Conservation (phyloP, 495 filamentous ascomycete species). For the Neurospora sp. region DNA sequence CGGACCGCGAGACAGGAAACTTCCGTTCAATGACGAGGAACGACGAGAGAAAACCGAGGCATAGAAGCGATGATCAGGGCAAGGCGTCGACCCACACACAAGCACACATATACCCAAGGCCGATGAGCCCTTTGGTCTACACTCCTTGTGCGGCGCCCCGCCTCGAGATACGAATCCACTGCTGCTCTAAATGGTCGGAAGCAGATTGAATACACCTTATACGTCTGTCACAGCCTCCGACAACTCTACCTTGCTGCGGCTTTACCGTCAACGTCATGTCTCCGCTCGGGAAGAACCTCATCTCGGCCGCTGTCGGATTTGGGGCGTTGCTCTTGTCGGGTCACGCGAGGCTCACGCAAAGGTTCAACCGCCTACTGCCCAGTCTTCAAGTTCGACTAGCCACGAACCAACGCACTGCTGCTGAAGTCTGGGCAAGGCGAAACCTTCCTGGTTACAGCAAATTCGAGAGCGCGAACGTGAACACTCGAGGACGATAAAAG, state of each 20-base stretch:
- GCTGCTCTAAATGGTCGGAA: rapidly evolving
- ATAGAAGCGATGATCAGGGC: not conserved
- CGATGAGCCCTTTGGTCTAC: not conserved
- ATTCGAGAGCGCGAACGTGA: too few relatives aligned
- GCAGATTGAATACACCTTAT: not conserved
- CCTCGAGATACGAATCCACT: not conserved
- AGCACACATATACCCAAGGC: not conserved
- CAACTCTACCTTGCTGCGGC: not conserved
- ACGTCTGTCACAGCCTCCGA: not conserved
- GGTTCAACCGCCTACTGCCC: not conserved
- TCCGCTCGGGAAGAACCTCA: not conserved
- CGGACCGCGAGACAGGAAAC: not conserved
- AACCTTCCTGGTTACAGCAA: too few relatives aligned
- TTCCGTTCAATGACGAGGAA: not conserved
- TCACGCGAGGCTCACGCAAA: not conserved
- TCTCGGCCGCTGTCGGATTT: not conserved
- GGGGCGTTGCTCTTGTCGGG: not conserved
- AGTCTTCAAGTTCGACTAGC: not conserved
- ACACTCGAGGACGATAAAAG: too few relatives aligned
- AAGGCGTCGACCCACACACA: not conserved
- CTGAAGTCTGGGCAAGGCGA: too few relatives aligned
- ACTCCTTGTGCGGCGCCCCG: not conserved
- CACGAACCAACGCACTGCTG: not conserved
- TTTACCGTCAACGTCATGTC: not conserved
- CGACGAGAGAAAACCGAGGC: too few relatives aligned